Evolutionary conservation across 1,284 basidiomycete genomes (phyloP).

Genomic region (Taiwanofungus camphoratus): DNA sequence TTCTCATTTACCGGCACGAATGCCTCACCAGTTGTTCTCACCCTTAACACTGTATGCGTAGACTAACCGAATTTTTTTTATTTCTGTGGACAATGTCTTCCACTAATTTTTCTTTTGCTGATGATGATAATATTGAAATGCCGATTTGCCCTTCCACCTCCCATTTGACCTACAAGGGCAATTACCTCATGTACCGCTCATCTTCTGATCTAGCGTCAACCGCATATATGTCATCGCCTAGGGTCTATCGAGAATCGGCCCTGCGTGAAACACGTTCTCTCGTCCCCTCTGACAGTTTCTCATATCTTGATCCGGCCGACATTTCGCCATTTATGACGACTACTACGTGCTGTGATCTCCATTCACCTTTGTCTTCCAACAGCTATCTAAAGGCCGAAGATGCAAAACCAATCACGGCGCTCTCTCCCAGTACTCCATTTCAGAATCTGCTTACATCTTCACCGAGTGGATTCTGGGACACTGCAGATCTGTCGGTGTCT

Average conservation of each 20-base stretch:
- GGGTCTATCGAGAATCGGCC: slow-evolving; percentile 11
- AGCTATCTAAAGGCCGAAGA: slow-evolving; percentile 5
- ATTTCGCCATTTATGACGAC: slow-evolving; percentile 8
- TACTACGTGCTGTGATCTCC: neutral
- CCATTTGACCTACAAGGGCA: neutral
- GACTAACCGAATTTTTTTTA: too few species aligned
- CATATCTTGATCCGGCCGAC: slow-evolving; percentile 13
- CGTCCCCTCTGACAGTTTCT: slow-evolving; percentile 13
- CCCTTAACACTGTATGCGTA: too few species aligned
- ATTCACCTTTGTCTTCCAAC: slow-evolving; percentile 11
- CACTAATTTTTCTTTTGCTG: too few species aligned
- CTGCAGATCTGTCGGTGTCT: slow-evolving; percentile 15
- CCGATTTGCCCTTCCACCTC: neutral
- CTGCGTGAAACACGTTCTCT: slow-evolving; percentile 12
- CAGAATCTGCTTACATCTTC: slow-evolving; percentile 20
- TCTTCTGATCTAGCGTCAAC: neutral
- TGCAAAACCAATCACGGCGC: slow-evolving; percentile 10
- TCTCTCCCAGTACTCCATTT: slow-evolving; percentile 19
- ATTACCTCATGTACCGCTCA: neutral
- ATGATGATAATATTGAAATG: too few species aligned
- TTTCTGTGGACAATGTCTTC: too few species aligned
- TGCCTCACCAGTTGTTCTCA: too few species aligned
- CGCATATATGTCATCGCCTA: slow-evolving; percentile 8
- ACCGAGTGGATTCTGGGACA: slow-evolving; percentile 18
- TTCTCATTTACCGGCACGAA: too few species aligned